A percentile compares a stretch with the other conserved stretches of the same genome.
These are phyloP conservation scores for Fusarium dimerum DNA, from an alignment of 2,329 filamentous ascomycete genomes.

Conservation along the genomic window DNA sequence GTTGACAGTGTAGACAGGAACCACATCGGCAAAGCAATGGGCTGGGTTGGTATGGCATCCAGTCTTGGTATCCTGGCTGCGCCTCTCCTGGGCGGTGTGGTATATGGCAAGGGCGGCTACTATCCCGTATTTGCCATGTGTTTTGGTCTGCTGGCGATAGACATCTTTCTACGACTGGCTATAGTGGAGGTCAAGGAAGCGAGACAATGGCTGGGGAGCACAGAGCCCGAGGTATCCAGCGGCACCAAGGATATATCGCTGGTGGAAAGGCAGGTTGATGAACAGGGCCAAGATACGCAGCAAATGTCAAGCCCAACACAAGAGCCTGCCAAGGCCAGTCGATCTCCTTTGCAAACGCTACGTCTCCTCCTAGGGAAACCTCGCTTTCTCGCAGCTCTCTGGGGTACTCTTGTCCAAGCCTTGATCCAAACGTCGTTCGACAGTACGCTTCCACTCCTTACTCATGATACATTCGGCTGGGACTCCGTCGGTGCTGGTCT, in stretches of 20 bases:
- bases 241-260: constrained; percentile 1
- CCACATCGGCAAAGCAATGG: constrained; percentile 34
- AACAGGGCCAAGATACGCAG: background rate
- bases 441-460: constrained; percentile 36
- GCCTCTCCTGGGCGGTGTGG: constrained; percentile 36
- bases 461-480: constrained; percentile 33
- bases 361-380: constrained; percentile 31
- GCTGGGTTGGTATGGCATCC: constrained; percentile 36
- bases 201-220: constrained; percentile 27
- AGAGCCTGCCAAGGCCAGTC: constrained; percentile 1
- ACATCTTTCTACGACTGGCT: constrained; percentile 33
- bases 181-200: constrained; percentile 37
- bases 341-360: constrained; percentile 24
- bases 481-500: constrained; percentile 36
- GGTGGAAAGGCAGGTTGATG: background rate
- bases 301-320: constrained; percentile 2
- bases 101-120: constrained; percentile 35
- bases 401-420: constrained; percentile 37
- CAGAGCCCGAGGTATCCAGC: background rate
- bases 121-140: constrained; percentile 39
- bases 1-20: constrained; percentile 36
- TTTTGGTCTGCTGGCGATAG: constrained; percentile 35
- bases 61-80: constrained; percentile 35
- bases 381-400: constrained; percentile 35
- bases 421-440: constrained; percentile 35